A percentile compares a stretch with the other conserved stretches of the same genome.
Evolutionary conservation across 345 rosid genomes (phyloP).

Genomic region (Hibiscus tridactylites): DNA sequence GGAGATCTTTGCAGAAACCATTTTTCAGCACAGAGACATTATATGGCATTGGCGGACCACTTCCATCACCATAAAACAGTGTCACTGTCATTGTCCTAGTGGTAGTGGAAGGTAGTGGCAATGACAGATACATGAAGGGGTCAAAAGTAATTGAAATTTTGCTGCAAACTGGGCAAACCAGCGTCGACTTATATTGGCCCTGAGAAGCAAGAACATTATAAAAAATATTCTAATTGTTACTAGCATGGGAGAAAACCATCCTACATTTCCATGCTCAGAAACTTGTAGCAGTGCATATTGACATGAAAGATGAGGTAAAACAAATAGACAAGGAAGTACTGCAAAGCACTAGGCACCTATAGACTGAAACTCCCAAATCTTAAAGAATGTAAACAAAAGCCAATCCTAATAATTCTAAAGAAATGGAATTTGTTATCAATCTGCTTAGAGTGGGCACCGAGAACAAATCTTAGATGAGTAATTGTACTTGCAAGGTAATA

Average conservation of each 20-base stretch:
- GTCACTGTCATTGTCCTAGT: constrained; percentile 82
- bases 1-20: constrained; percentile 70
- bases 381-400: background rate
- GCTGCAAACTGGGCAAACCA: constrained; percentile 80
- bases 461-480: background rate
- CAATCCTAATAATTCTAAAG: background rate
- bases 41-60: constrained; percentile 66
- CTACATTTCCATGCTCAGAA: background rate
- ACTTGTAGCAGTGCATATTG: background rate
- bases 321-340: background rate
- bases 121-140: constrained; percentile 87
- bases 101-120: constrained; percentile 82
- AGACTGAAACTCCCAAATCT: background rate
- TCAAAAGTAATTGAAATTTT: constrained; percentile 88
- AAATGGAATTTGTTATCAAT: background rate
- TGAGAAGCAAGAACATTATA: constrained; percentile 25
- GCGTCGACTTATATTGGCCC: constrained; percentile 97
- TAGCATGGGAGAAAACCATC: background rate
- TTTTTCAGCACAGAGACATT: constrained; percentile 67
- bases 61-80: constrained; percentile 67
- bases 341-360: background rate
- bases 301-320: constrained; percentile 1
- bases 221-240: constrained; percentile 13
- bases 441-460: background rate
- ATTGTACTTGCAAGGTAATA: background rate